A percentile compares a stretch with the other conserved stretches of the same genome.
Evolutionary conservation across 495 filamentous ascomycete genomes (phyloP).

Genomic region (Pyronema domesticum): DNA sequence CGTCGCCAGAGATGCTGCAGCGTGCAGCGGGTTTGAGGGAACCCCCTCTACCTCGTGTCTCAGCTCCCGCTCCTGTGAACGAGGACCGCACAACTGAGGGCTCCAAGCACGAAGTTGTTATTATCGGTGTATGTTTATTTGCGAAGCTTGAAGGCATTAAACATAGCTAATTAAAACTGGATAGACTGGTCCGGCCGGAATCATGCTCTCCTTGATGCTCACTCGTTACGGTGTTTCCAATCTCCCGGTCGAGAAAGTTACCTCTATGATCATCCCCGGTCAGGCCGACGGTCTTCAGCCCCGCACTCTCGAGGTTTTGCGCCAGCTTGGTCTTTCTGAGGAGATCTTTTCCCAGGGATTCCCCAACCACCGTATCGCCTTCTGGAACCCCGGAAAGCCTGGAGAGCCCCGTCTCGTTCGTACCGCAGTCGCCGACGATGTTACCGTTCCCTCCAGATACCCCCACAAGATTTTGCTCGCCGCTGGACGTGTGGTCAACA

Average conservation of each 20-base stretch:
- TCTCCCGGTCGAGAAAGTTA: slow-evolving; percentile 31
- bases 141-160: not conserved
- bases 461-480: slow-evolving; percentile 23
- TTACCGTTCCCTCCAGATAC: slow-evolving; percentile 30
- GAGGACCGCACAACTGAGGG: slow-evolving; percentile 5
- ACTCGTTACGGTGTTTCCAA: slow-evolving; percentile 30
- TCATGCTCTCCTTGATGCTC: slow-evolving; percentile 31
- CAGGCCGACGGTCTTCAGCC: slow-evolving; percentile 23
- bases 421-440: slow-evolving; percentile 29
- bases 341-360: slow-evolving; percentile 11
- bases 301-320: slow-evolving; percentile 21
- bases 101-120: slow-evolving; percentile 31
- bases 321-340: slow-evolving; percentile 20
- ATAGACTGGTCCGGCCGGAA: slow-evolving; percentile 31
- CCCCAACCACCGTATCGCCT: slow-evolving; percentile 16
- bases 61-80: slow-evolving; percentile 26
- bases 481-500: slow-evolving; percentile 23
- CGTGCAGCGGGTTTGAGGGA: slow-evolving; percentile 28
- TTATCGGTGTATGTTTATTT: slow-evolving; percentile 22
- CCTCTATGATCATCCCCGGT: slow-evolving; percentile 27
- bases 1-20: slow-evolving; percentile 13
- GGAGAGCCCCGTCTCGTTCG: slow-evolving; percentile 16
- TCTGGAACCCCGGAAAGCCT: slow-evolving; percentile 16
- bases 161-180: not conserved
- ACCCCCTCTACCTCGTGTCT: slow-evolving; percentile 29